Conservation (phyloP, 2,329 filamentous ascomycete species). For the Calonectria pseudoreteaudii region DNA sequence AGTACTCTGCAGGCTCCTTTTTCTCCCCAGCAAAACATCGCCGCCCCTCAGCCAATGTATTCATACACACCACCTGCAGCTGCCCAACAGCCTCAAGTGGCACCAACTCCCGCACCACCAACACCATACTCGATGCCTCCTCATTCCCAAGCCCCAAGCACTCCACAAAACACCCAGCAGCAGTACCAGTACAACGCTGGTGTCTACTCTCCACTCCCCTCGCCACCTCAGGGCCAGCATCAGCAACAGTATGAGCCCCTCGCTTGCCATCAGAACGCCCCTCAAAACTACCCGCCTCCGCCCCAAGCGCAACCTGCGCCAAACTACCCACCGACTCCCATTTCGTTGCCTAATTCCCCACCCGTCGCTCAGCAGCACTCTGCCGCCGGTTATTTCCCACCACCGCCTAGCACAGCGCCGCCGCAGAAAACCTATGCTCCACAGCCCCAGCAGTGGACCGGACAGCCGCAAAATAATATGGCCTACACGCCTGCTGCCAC, state of each 20-base stretch:
- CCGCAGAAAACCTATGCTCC: neutral
- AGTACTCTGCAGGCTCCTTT: slow-evolving; percentile 11
- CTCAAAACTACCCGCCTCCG: slow-evolving; percentile 11
- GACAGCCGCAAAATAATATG: neutral
- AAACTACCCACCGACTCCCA: slow-evolving; percentile 18
- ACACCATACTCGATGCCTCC: neutral
- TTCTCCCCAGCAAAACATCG: slow-evolving; percentile 28
- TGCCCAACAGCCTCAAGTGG: neutral
- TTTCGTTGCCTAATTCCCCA: slow-evolving; percentile 16
- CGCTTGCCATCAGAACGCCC: neutral
- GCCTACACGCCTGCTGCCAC: slow-evolving; percentile 5
- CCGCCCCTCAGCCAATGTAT: slow-evolving; percentile 1
- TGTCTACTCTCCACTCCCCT: neutral
- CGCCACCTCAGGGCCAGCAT: neutral
- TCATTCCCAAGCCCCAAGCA: neutral
- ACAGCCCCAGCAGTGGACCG: neutral
- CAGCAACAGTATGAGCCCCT: slow-evolving; percentile 2
- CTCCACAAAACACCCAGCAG: slow-evolving; percentile 13
- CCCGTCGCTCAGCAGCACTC: neutral
- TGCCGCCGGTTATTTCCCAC: slow-evolving; percentile 3
- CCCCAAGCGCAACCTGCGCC: neutral
- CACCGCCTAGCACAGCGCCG: neutral
- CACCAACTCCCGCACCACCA: slow-evolving; percentile 4
- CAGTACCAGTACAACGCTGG: neutral
- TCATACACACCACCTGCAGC: neutral